Conservation (phyloP, 495 filamentous ascomycete species). For the Neurospora terricola region DNA sequence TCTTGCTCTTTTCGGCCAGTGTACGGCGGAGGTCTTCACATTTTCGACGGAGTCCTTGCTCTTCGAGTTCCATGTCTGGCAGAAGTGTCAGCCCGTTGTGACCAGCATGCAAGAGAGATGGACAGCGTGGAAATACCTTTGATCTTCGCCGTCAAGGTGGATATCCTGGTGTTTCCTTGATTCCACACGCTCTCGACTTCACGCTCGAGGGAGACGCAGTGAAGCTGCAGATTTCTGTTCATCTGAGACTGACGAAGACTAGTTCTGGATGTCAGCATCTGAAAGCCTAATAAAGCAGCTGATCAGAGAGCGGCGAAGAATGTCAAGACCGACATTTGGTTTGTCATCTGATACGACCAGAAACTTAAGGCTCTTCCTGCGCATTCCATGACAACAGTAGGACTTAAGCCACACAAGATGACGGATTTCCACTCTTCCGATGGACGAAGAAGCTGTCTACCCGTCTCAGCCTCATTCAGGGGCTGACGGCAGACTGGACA, state of each 20-base stretch:
- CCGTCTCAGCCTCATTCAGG: slow-evolving; percentile 62
- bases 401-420: slow-evolving; percentile 74
- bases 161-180: slow-evolving; percentile 74
- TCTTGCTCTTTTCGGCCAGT: slow-evolving; percentile 63
- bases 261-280: neutral
- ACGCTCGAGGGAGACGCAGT: slow-evolving; percentile 37
- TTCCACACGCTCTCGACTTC: slow-evolving; percentile 74
- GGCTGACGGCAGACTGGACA: slow-evolving; percentile 78
- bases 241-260: slow-evolving; percentile 60
- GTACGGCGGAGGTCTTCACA: slow-evolving; percentile 64
- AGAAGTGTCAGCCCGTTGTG: neutral
- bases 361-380: slow-evolving; percentile 75
- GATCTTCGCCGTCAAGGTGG: slow-evolving; percentile 48
- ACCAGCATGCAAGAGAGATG: neutral
- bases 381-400: slow-evolving; percentile 82
- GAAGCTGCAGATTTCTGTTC: slow-evolving; percentile 7
- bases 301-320: neutral
- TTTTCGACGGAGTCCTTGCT: slow-evolving; percentile 60
- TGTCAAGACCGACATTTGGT: slow-evolving; percentile 61
- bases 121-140: slow-evolving; percentile 11
- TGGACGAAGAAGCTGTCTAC: slow-evolving; percentile 61
- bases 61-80: slow-evolving; percentile 53
- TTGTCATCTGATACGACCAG: slow-evolving; percentile 84
- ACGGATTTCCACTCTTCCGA: slow-evolving; percentile 92
- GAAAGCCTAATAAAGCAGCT: neutral